phyloP scores from a whole-genome alignment of 176 grass and related monocot genomes.

The Thalia dealbata region DNA sequence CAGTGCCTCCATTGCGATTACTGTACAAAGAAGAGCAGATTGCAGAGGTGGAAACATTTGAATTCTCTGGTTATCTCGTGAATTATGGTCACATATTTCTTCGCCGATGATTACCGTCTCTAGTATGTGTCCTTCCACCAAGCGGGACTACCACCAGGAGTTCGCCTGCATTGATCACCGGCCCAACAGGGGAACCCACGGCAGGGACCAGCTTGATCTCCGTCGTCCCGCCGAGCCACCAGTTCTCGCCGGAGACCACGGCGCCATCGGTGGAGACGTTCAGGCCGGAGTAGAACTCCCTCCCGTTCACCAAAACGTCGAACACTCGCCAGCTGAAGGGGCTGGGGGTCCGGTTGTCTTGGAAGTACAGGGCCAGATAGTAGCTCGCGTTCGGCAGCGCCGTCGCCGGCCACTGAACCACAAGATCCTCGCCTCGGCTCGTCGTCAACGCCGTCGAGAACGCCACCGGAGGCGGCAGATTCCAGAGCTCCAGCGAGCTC shows the following conservation, averaged over 20 bases:
- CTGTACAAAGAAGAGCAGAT: conserved; percentile 22
- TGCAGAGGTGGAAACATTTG: too few species aligned
- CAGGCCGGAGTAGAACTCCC: conserved; percentile 50
- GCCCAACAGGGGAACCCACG: conserved; percentile 46
- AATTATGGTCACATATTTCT: too few species aligned
- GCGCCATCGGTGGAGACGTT: conserved; percentile 62
- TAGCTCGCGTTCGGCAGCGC: conserved; percentile 55
- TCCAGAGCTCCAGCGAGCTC: conserved; percentile 55
- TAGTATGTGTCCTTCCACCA: conserved; percentile 63
- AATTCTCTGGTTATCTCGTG: too few species aligned
- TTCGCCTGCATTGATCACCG: conserved; percentile 85
- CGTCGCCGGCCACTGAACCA: conserved; percentile 53
- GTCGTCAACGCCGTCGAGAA: conserved; percentile 51
- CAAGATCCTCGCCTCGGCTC: conserved; percentile 29
- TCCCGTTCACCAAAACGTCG: conserved; percentile 59
- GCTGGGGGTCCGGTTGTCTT: conserved; percentile 57
- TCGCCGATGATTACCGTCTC: conserved; percentile 76
- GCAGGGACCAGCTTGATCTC: conserved; percentile 54
- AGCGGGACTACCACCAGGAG: conserved; percentile 64
- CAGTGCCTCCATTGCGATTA: conserved; percentile 66
- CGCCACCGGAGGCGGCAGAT: conserved; percentile 45
- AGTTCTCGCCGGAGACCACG: conserved; percentile 39
- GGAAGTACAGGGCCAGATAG: conserved; percentile 86
- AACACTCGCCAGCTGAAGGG: conserved; percentile 61
- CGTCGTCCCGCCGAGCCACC: conserved; percentile 54